A percentile compares a stretch with the other conserved stretches of the same genome.
Conservation (phyloP, 2,329 filamentous ascomycete species). For the Fusarium protoensiforme region DNA sequence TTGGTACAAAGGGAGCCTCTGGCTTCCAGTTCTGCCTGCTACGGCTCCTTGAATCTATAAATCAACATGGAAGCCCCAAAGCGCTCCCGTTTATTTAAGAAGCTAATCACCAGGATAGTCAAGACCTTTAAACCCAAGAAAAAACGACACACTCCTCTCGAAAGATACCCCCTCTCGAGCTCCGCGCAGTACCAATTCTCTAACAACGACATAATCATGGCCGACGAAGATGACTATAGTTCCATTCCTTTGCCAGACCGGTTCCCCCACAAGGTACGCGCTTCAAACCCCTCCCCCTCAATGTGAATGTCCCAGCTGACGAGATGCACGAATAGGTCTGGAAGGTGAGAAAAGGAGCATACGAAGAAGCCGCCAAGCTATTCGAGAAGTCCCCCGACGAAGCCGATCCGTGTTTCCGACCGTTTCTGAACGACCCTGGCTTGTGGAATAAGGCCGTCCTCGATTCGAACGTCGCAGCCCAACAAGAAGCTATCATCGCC, state of each 20-base stretch:
- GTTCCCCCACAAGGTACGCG: conserved; percentile 80
- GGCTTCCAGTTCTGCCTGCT: background rate
- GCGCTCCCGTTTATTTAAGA: conserved; percentile 41
- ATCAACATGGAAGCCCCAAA: conserved; percentile 38
- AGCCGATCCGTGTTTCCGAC: conserved; percentile 83
- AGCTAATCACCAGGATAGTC: conserved; percentile 47
- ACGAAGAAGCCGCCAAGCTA: conserved; percentile 89
- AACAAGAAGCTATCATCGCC: conserved; percentile 89
- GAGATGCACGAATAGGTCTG: conserved; percentile 58
- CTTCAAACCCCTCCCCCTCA: background rate
- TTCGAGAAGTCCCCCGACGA: conserved; percentile 90
- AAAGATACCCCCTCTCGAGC: conserved; percentile 38
- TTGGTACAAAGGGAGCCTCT: conserved; percentile 4
- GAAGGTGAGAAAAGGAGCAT: conserved; percentile 96
- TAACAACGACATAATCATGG: conserved; percentile 65
- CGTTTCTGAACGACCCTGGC: conserved; percentile 85
- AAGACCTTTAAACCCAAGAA: conserved; percentile 35
- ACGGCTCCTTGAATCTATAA: conserved; percentile 16
- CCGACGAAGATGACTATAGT: conserved; percentile 87
- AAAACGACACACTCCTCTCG: conserved; percentile 20
- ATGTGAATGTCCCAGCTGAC: background rate
- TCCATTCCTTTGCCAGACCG: conserved; percentile 81
- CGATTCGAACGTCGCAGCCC: conserved; percentile 96
- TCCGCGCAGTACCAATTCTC: conserved; percentile 28
- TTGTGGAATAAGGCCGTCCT: conserved; percentile 93